Percentiles rank a stretch among this genome's conserved stretches.
phyloP scores from a whole-genome alignment of 345 rosid species.

The Eucalyptus marginata region DNA sequence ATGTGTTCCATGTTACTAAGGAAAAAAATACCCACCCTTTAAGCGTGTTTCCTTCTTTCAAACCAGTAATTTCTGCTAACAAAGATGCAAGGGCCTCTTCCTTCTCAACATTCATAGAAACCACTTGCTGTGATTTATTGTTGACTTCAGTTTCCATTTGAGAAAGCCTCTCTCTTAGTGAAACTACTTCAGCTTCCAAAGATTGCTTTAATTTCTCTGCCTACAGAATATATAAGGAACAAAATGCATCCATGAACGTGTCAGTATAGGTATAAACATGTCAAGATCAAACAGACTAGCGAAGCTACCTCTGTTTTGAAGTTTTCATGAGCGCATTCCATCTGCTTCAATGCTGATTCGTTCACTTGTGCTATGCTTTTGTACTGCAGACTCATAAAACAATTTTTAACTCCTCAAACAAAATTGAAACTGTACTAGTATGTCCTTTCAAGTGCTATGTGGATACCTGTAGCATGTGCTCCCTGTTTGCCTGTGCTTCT shows the following conservation, averaged over 20 bases:
- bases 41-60: slow-evolving; percentile 55
- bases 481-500: slow-evolving; percentile 70
- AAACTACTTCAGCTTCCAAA: slow-evolving; percentile 59
- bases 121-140: slow-evolving; percentile 59
- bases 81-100: slow-evolving; percentile 65
- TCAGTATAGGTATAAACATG: not conserved
- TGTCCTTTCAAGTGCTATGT: not conserved
- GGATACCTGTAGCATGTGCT: slow-evolving; percentile 91
- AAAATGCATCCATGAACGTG: not conserved
- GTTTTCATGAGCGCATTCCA: slow-evolving; percentile 78
- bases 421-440: not conserved
- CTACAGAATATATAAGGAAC: slow-evolving; percentile 14
- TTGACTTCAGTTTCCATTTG: slow-evolving; percentile 63
- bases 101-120: slow-evolving; percentile 49
- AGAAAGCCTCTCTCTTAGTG: slow-evolving; percentile 59
- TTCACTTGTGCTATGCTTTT: slow-evolving; percentile 91
- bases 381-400: slow-evolving; percentile 41
- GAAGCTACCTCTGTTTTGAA: slow-evolving; percentile 63
- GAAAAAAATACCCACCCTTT: slow-evolving; percentile 36
- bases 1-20: not conserved
- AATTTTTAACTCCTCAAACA: not conserved
- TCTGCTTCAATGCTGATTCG: slow-evolving; percentile 86
- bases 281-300: not conserved
- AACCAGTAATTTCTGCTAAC: slow-evolving; percentile 43
- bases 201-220: slow-evolving; percentile 57